Evolutionary conservation across 805 yeast species (phyloP).

Genomic region (Maudiozyma barnettii): DNA sequence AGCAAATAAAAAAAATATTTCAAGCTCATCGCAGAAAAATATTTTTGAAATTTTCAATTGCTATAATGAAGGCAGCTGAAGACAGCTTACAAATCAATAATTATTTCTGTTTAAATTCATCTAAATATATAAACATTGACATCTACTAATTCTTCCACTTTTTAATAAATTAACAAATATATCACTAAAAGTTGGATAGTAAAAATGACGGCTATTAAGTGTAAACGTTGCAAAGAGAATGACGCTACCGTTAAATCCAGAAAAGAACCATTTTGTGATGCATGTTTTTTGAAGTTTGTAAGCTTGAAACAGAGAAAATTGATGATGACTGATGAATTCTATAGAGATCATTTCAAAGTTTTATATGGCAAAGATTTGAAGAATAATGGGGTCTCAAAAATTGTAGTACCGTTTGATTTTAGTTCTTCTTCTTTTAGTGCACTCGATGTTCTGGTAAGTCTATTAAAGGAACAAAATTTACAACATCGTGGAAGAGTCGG

Average conservation of each 20-base stretch:
- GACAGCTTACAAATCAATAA: no score
- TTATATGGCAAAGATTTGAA: constrained; percentile 30
- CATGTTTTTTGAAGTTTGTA: constrained; percentile 64
- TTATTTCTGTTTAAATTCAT: no score
- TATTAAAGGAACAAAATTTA: constrained; percentile 52
- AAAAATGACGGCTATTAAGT: background rate
- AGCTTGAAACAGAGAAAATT: constrained; percentile 73
- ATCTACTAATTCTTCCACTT: no score
- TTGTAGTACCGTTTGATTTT: constrained; percentile 51
- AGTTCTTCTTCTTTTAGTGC: constrained; percentile 60
- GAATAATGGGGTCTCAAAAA: constrained; percentile 23
- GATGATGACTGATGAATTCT: constrained; percentile 56
- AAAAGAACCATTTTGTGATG: constrained; percentile 26
- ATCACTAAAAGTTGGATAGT: no score
- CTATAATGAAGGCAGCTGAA: no score
- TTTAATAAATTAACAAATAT: no score
- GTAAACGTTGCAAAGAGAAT: constrained; percentile 20
- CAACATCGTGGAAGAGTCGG: constrained; percentile 62
- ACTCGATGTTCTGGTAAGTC: constrained; percentile 53
- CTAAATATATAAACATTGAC: no score
- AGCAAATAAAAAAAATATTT: no score
- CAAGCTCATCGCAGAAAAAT: no score
- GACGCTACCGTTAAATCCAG: constrained; percentile 19
- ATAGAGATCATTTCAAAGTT: constrained; percentile 54
- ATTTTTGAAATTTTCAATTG: no score